Base-by-base conservation (phyloP, 2,329 filamentous ascomycete species). In the Alternaria sp. region DNA sequence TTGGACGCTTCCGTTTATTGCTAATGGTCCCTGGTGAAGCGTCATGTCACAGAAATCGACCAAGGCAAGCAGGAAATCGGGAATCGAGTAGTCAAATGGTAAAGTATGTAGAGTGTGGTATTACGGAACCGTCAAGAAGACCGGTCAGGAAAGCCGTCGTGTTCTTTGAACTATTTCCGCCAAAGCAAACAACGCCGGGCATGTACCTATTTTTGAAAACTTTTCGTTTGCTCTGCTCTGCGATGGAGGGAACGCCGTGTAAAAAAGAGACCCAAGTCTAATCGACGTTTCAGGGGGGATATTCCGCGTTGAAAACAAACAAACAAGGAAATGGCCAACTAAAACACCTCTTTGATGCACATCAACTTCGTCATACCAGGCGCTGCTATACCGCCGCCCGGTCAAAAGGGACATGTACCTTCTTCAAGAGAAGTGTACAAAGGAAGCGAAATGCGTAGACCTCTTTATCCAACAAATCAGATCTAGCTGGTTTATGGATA, bases 291-390 rank as follows among this genome's bases (percentile, higher is more conserved):
- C 58, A 57, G 23, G 51, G 56, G 63, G 64, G 62, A 70, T 71
- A 72, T 67, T 63, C 64, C 58, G 61, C 63, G 58, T 54, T 36
- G 31, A 54, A 48, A 40, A 56, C 58, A 62, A 28, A 10, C 51
- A 59, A 37, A 65, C 59, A 54, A 33, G 62, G 54, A 57, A 46
- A 51, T 58, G 48, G 54, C 56, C 65, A 61, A 55, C 62, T 67
- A 60, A 37, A 68, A 72, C 71, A 72, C 70, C 71, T 63, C 66
- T 74, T 60, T 67, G 68, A 74, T 75, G 72, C 70, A 72, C 67
- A 74, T 73, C 69, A 66, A 62, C 52, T 36, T 72, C 69, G 66
- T 73, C 67, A 65, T 71, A 70, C 67, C 72, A 66, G 61, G 60
- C 67, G 56, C 52, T 58, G 37, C 29, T 46, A 21, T 46, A 28